Evolutionary conservation across 2,329 filamentous ascomycete genomes (phyloP).

Genomic region (Colletotrichum cordylinicola): DNA sequence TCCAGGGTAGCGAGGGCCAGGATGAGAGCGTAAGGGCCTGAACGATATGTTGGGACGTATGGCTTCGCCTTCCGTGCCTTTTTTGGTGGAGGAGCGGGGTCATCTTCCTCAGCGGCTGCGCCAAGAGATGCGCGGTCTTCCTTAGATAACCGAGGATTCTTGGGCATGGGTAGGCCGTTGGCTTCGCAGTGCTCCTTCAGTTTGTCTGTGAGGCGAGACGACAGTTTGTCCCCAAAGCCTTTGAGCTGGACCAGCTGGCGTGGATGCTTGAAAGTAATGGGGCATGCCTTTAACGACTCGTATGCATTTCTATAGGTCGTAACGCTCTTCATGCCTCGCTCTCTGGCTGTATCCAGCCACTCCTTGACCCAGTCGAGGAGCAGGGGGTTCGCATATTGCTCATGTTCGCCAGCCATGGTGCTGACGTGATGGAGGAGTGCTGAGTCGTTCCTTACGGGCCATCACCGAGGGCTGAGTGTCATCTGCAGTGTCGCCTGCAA

Average conservation of each 20-base stretch:
- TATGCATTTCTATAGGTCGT: constrained; percentile 79
- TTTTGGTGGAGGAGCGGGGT: constrained; percentile 53
- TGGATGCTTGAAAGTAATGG: constrained; percentile 73
- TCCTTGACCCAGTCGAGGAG: constrained; percentile 78
- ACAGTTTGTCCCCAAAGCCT: constrained; percentile 76
- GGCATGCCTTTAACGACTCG: constrained; percentile 77
- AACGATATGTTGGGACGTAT: constrained; percentile 76
- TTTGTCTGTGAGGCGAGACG: constrained; percentile 69
- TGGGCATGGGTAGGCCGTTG: constrained; percentile 73
- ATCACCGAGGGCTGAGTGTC: not conserved
- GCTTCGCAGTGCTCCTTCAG: constrained; percentile 66
- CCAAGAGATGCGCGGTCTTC: constrained; percentile 31
- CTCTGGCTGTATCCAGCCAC: constrained; percentile 73
- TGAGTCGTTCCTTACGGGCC: constrained; percentile 14
- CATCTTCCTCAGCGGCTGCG: constrained; percentile 40
- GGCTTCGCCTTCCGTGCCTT: constrained; percentile 64
- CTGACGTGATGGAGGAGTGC: constrained; percentile 21
- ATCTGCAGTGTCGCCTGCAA: not conserved
- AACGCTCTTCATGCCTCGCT: constrained; percentile 73
- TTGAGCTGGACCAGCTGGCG: constrained; percentile 75
- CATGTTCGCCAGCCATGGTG: constrained; percentile 37
- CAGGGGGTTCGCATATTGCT: constrained; percentile 70
- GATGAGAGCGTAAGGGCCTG: constrained; percentile 76
- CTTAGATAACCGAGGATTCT: constrained; percentile 50
- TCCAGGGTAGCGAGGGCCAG: constrained; percentile 67